Conservation (phyloP, 495 filamentous ascomycete genomes). For the Penicillium canescens region DNA sequence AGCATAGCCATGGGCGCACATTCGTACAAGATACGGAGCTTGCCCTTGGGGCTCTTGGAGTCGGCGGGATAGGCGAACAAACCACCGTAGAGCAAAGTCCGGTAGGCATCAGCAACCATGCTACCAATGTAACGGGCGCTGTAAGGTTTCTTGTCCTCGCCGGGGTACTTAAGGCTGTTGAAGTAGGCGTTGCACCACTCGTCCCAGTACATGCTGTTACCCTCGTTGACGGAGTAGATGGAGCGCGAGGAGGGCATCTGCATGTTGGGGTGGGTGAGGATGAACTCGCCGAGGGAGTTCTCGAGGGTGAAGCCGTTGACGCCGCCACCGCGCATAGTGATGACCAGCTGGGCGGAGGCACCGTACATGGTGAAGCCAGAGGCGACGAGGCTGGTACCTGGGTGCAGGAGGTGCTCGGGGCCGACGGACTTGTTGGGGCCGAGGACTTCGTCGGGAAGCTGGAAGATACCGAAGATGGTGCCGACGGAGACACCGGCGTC, state of each 20-base stretch:
- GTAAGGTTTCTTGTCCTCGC: constrained; percentile 82
- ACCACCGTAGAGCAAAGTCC: constrained; percentile 91
- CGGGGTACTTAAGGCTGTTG: constrained; percentile 77
- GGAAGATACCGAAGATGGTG: constrained; percentile 96
- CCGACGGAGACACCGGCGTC: constrained; percentile 98
- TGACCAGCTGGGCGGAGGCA: constrained; percentile 90
- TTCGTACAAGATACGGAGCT: constrained; percentile 96
- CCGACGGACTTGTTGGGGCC: constrained; percentile 58
- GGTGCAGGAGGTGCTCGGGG: constrained; percentile 80
- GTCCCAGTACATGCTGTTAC: constrained; percentile 95
- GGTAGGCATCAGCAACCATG: constrained; percentile 98
- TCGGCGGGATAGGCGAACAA: constrained; percentile 97
- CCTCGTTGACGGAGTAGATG: constrained; percentile 99
- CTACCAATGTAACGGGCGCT: constrained; percentile 91
- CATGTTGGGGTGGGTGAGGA: constrained; percentile 96
- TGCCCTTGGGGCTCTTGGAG: constrained; percentile 97
- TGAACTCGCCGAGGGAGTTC: constrained; percentile 95
- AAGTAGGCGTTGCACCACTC: constrained; percentile 86
- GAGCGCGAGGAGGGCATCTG: constrained; percentile 71
- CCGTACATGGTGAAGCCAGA: constrained; percentile 99
- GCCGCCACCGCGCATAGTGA: constrained; percentile 90
- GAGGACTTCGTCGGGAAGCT: constrained; percentile 68
- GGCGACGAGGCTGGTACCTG: constrained; percentile 88
- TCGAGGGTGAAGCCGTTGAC: constrained; percentile 99
- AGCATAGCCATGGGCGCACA: constrained; percentile 99